Conservation (phyloP, 1,284 basidiomycete species). For the Cerrena zonata region DNA sequence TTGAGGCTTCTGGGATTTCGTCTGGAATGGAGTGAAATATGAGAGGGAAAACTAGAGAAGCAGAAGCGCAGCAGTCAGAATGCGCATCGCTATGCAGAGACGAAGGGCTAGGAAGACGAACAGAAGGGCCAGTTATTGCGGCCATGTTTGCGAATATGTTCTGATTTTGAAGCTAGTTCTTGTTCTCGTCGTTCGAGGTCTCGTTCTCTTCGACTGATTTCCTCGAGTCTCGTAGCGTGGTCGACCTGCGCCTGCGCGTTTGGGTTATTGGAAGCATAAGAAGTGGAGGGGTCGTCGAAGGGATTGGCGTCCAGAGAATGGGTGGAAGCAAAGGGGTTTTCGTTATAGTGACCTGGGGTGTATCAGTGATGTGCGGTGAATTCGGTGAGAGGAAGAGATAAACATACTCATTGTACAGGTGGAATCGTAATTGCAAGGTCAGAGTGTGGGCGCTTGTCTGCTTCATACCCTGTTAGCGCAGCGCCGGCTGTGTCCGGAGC, state of each 20-base stretch:
- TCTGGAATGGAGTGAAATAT: conserved; percentile 88
- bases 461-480: background rate
- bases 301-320: conserved; percentile 78
- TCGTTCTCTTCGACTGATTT: conserved; percentile 67
- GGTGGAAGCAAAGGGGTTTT: conserved; percentile 80
- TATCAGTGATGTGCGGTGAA: background rate
- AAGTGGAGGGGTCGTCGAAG: conserved; percentile 64
- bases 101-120: conserved; percentile 33
- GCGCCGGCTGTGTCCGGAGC: background rate
- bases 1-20: conserved; percentile 82
- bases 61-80: background rate
- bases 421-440: background rate
- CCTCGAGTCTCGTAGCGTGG: conserved; percentile 44
- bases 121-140: conserved; percentile 88
- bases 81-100: conserved; percentile 12
- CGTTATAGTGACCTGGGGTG: conserved; percentile 36
- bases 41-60: conserved; percentile 75
- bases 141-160: conserved; percentile 74
- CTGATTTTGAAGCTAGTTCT: conserved; percentile 61
- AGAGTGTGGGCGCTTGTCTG: background rate
- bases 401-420: conserved; percentile 9
- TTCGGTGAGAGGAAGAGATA: background rate
- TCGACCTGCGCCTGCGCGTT: conserved; percentile 29
- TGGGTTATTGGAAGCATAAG: conserved; percentile 18
- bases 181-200: conserved; percentile 76